Base-by-base conservation (phyloP, 257 asterid species). In the Plantago ovata region DNA sequence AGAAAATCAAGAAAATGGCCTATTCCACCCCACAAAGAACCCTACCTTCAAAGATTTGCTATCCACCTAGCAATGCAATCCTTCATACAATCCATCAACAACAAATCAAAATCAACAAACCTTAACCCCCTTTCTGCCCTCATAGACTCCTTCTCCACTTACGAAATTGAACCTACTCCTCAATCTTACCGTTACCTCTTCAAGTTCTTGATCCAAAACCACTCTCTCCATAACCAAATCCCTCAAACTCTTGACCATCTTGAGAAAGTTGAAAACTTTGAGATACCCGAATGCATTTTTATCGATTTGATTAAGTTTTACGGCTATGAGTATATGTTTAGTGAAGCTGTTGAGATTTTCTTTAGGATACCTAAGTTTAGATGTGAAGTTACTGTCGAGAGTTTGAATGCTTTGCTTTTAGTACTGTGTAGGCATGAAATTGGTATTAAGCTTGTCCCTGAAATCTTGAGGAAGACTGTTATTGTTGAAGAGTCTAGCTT, bases 1-100 rank as follows among this genome's bases (percentile, higher is more conserved):
- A 58, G 93, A 23, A 82, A 86, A 73, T 61, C 79, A 65, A 82
- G 94, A 72, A 89, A 82, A 76, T 89, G 94, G 82, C 95, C 86
- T 8, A 71, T 70, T 45, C 72, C 80, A 55, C 80, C 93, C 6
- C 67, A 56, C 89, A 67, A 69, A 53, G 40, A 72, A 21, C 62
- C 78, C 48, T 67, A 80, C 79, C 67, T 66, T 28, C 72, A 80
- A 28, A 40, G 59, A 8, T 76, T 89, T 12, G 79, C 84, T 24
- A 68, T 48, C 23, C 82, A 78, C 66, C 77, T 80, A 10, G 87
- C 95, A 9, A 72, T 80, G 69, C 72, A 62, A 44, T 63, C 67
- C 49, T 79, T 89, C 75, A 67, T 75, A 15, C 57, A 53, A 16
- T 68, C 80, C 11, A 67, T 79, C 63, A 67, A 70, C 63, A 67